Evolutionary conservation across 2,329 filamentous ascomycete species (phyloP).

Genomic region (Ophiosphaerella korrae): DNA sequence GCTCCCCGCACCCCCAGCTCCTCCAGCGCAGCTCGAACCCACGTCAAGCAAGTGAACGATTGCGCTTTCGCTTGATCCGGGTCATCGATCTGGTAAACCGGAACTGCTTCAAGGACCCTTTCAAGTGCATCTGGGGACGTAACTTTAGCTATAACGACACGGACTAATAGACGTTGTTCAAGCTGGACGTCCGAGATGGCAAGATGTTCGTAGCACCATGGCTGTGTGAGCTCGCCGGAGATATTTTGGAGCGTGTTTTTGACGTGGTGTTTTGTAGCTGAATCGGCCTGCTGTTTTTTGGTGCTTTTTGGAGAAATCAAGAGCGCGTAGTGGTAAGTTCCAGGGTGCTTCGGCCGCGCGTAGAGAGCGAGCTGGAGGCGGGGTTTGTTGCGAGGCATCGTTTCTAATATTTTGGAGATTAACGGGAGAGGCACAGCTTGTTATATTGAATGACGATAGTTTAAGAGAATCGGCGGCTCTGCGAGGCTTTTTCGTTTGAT

Average conservation of each 20-base stretch:
- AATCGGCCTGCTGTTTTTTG: background rate
- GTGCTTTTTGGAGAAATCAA: conserved; percentile 22
- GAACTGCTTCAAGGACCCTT: conserved; percentile 1
- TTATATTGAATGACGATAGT: background rate
- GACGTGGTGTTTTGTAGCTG: conserved; percentile 6
- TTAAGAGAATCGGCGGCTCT: background rate
- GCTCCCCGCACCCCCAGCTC: background rate
- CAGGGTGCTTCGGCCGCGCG: conserved; percentile 24
- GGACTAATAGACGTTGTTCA: conserved; percentile 6
- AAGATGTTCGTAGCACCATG: conserved; percentile 6
- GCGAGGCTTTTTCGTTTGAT: too few relatives aligned
- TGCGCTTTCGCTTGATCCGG: background rate
- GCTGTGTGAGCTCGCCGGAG: background rate
- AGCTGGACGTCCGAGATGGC: conserved; percentile 2
- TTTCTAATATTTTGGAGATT: background rate
- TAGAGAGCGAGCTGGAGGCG: conserved; percentile 29
- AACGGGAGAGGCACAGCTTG: background rate
- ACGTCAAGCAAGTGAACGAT: conserved; percentile 4
- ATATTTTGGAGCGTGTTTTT: conserved; percentile 10
- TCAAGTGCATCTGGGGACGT: background rate
- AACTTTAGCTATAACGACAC: conserved; percentile 12
- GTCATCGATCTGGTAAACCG: conserved; percentile 4
- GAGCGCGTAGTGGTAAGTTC: conserved; percentile 25
- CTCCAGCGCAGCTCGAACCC: conserved; percentile 1
- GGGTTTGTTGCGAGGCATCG: conserved; percentile 17